Evolutionary conservation across 108 stramenopile genomes (phyloP), one percentile per base, ranked within the genome.

Genomic region (Fragilaria radians): DNA sequence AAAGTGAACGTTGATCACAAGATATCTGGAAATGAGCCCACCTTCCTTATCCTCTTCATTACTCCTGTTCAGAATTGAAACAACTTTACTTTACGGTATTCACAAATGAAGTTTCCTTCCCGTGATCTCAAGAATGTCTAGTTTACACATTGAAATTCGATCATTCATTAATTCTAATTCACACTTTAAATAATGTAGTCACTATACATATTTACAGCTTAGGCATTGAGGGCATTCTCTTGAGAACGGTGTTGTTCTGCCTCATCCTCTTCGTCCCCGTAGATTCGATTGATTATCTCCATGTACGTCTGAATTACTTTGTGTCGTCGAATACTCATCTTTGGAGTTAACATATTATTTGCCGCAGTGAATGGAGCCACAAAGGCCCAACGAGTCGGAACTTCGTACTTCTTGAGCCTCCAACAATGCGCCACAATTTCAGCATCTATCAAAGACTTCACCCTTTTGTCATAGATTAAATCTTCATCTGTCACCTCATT

Each of bases 301-400:
- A 77, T 63, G 61, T 96, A 94, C 22, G 78, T 74, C 57, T 87
- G 73, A 63, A 95, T 72, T 9, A 96, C 88, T 59, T 86, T 80
- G 73, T 95, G 91, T 23, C 97, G 62, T 56, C 94, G 80, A 67
- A 96, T 79, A 29, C 77, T 77, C 89, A 96, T 87, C 70, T 98
- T 98, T 25, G 96, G 95, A 9, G 94, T 98, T 29, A 92, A 54
- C 94, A 96, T 96, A 26, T 78, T 73, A 51, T 93, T 95, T 7
- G 89, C 92, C 32, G 80, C 77, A 11, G 93, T 95, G 62, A 97
- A 97, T 7, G 92, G 91, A 51, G 93, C 93, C 11, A 90, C 87
- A 62, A 94, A 89, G 25, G 84, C 74, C 77, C 81, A 90, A 22
- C 71, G 63, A 28, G 67, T 63, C 2, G 92, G 92, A 51, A 95